Evolutionary conservation across 495 filamentous ascomycete genomes (phyloP), one percentile per base, ranked within the genome.

Genomic region (Cercophora samala): DNA sequence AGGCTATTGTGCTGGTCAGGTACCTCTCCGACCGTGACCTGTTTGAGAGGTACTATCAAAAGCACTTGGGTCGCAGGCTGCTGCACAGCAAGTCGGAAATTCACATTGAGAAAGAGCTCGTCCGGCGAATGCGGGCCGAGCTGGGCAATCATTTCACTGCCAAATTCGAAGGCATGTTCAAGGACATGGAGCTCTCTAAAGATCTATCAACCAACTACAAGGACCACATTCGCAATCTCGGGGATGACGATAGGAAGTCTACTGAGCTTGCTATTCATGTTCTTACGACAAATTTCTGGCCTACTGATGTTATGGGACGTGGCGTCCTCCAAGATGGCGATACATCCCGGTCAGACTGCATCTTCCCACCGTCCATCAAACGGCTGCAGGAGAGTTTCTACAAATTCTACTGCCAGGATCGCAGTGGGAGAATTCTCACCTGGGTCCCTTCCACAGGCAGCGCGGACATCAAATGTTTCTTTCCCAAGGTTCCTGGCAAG

Each of bases 21-120:
- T 97, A 97, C 63, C 83, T 99, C 53, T 83, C 86, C 32, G 94
- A 97, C 69, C 94, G 97, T 77, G 96, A 98, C 76, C 87, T 97
- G 70, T 99, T 98, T 66, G 96, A 99, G 76, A 84, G 91, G 2
- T 98, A 99, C 78, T 98, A 98, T 80, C 97, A 98, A 81, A 98
- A 97, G 75, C 95, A 99, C 80, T 84, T 99, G 0, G 92, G 91
- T 37, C 87, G 90, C 63, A 86, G 96, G 17, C 79, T 99, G 53
- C 80, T 99, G 22, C 91, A 92, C 84, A 88, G 89, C 69, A 93
- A 93, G 62, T 92, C 93, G 0, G 86, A 93, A 65, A 96, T 91
- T 72, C 90, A 90, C 73, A 89, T 89, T 0, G 95, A 99, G 79
- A 91, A 93, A 73, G 90, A 94, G 69, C 97, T 99, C 90, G 96